Conservation (phyloP, 2,329 filamentous ascomycete genomes). For the Ceratocystis albifundus region DNA sequence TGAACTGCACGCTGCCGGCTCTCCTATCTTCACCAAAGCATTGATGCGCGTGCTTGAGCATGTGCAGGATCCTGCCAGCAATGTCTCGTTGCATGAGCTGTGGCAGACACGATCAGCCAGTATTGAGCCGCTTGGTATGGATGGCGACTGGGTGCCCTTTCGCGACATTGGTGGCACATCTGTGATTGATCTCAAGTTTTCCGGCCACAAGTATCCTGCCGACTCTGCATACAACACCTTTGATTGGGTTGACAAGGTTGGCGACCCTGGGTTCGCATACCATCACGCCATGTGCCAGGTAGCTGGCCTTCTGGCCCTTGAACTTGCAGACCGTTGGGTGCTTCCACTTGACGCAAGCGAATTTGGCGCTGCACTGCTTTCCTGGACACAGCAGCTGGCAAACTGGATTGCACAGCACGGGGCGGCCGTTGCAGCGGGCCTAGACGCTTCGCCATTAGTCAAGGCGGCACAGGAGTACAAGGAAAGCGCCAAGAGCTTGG, state of each 20-base stretch:
- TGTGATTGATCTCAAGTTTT: conserved; percentile 73
- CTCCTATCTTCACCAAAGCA: conserved; percentile 64
- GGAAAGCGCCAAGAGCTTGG: conserved; percentile 38
- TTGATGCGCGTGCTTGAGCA: conserved; percentile 63
- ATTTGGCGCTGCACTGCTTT: conserved; percentile 55
- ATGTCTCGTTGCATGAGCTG: conserved; percentile 59
- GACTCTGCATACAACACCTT: conserved; percentile 85
- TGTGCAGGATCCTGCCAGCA: conserved; percentile 58
- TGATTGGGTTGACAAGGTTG: conserved; percentile 68
- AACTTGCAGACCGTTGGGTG: conserved; percentile 69
- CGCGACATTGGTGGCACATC: conserved; percentile 84
- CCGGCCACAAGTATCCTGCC: conserved; percentile 54
- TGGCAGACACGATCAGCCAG: conserved; percentile 57
- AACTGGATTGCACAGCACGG: conserved; percentile 50
- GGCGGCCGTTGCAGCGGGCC: conserved; percentile 9
- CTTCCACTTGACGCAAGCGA: conserved; percentile 68
- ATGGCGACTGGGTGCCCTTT: conserved; percentile 79
- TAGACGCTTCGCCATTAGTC: conserved; percentile 30
- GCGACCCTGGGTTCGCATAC: conserved; percentile 73
- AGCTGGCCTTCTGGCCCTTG: conserved; percentile 69
- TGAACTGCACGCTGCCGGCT: conserved; percentile 62
- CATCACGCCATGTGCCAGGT: conserved; percentile 71
- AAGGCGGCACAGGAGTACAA: conserved; percentile 53
- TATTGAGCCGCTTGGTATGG: conserved; percentile 59
- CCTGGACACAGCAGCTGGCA: conserved; percentile 56